phyloP scores from a whole-genome alignment of 352 stramenopile genomes.

The Phytophthora boehmeriae region DNA sequence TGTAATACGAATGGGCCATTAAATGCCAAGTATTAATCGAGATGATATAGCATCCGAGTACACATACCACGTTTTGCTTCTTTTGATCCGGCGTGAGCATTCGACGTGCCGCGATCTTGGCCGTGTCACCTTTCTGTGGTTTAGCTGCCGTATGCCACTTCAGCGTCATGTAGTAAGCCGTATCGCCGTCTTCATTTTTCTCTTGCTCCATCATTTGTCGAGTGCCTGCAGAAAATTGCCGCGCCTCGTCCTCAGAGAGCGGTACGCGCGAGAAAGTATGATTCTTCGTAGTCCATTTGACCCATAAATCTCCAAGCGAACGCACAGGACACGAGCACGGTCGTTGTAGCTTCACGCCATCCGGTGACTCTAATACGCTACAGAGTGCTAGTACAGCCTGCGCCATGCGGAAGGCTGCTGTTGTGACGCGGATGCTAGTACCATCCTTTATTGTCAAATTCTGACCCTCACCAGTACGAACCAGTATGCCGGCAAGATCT shows the following conservation, averaged over 20 bases:
- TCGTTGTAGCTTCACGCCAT: slow-evolving; percentile 67
- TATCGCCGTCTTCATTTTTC: slow-evolving; percentile 42
- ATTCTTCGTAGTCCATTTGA: slow-evolving; percentile 77
- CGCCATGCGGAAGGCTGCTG: slow-evolving; percentile 62
- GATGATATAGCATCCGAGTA: not conserved
- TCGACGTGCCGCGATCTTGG: slow-evolving; percentile 79
- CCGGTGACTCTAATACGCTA: slow-evolving; percentile 64
- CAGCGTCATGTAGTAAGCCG: slow-evolving; percentile 79
- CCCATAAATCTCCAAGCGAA: slow-evolving; percentile 82
- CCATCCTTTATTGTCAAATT: slow-evolving; percentile 32
- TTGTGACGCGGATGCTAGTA: slow-evolving; percentile 48
- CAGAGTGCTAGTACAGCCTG: slow-evolving; percentile 70
- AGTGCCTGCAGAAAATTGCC: slow-evolving; percentile 74
- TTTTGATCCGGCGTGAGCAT: slow-evolving; percentile 76
- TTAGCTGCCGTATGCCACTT: slow-evolving; percentile 87
- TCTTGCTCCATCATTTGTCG: slow-evolving; percentile 85
- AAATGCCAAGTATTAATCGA: not conserved
- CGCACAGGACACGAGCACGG: slow-evolving; percentile 73
- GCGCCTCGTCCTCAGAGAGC: slow-evolving; percentile 58
- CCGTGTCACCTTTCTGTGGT: slow-evolving; percentile 83
- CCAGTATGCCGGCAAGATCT: slow-evolving; percentile 53
- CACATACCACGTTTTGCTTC: slow-evolving; percentile 61
- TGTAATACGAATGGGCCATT: slow-evolving; percentile 3
- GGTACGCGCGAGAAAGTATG: slow-evolving; percentile 79
- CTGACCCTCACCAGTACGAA: slow-evolving; percentile 56